Conservation (phyloP, 371 early-diverging fungal genomes). For the Modicella reniformis region DNA sequence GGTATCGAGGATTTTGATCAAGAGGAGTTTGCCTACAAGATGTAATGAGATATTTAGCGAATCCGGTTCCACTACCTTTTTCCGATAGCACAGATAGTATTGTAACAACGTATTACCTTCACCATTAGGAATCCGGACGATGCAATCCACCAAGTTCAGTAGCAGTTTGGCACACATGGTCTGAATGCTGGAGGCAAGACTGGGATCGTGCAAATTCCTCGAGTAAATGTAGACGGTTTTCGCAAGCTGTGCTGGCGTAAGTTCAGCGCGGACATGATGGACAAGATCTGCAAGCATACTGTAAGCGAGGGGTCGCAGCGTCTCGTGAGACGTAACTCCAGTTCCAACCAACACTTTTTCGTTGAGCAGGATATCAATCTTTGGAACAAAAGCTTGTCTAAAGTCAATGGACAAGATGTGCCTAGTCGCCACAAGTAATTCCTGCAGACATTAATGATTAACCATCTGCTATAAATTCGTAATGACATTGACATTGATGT, state of each 20-base stretch:
- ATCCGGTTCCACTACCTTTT: too few species aligned
- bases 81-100: not conserved
- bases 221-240: conserved; percentile 90
- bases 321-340: conserved; percentile 93
- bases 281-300: conserved; percentile 95
- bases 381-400: conserved; percentile 83
- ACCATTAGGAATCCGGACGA: conserved; percentile 74
- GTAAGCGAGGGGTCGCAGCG: conserved; percentile 89
- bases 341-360: conserved; percentile 92
- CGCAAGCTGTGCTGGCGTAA: conserved; percentile 81
- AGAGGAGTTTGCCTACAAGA: conserved; percentile 73
- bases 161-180: conserved; percentile 95
- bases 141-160: conserved; percentile 90
- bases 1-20: conserved; percentile 87
- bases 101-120: conserved; percentile 37
- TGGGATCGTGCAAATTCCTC: conserved; percentile 88
- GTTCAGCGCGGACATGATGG: conserved; percentile 90
- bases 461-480: not conserved
- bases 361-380: conserved; percentile 88
- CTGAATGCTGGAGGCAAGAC: conserved; percentile 89
- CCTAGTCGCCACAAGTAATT: conserved; percentile 93
- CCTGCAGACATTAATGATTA: conserved; percentile 56
- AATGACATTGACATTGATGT: not conserved
- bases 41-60: not conserved
- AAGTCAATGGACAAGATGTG: conserved; percentile 94